Percentiles rank a stretch among this genome's conserved stretches.
phyloP scores from a whole-genome alignment of 768 basidiomycete species.

The Trametes cubensis region DNA sequence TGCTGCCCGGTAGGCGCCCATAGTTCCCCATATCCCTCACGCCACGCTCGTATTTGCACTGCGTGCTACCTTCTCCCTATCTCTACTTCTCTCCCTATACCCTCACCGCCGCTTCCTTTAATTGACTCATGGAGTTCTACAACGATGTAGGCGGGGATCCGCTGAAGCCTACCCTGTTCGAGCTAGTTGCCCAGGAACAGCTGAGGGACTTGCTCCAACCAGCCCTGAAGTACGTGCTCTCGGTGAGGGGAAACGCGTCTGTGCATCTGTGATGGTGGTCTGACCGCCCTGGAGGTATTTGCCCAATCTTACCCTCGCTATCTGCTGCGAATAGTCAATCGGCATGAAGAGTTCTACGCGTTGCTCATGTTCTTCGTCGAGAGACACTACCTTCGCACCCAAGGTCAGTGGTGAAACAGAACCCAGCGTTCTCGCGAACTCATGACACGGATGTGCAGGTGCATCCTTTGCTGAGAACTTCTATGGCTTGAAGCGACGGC shows the following conservation, averaged over 20 bases:
- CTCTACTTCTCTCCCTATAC: background rate
- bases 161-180: slow-evolving; percentile 82
- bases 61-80: too few relatives aligned
- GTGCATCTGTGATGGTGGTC: background rate
- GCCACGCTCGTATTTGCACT: background rate
- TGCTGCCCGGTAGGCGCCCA: slow-evolving; percentile 1
- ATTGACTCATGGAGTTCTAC: slow-evolving; percentile 72
- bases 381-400: slow-evolving; percentile 83
- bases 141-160: slow-evolving; percentile 74
- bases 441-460: slow-evolving; percentile 47
- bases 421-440: background rate
- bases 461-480: slow-evolving; percentile 96
- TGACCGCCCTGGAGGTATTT: slow-evolving; percentile 64
- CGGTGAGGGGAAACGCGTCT: slow-evolving; percentile 52
- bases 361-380: slow-evolving; percentile 88
- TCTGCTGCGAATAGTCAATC: slow-evolving; percentile 85
- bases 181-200: slow-evolving; percentile 92
- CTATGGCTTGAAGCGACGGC: slow-evolving; percentile 85
- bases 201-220: slow-evolving; percentile 90
- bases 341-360: slow-evolving; percentile 96
- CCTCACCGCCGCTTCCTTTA: background rate
- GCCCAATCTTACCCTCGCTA: slow-evolving; percentile 95
- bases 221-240: slow-evolving; percentile 90
- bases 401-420: slow-evolving; percentile 56
- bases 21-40: slow-evolving; percentile 1